Evolutionary conservation across 371 early-diverging fungal species (phyloP).

Genomic region (Smittium mucronatum): DNA sequence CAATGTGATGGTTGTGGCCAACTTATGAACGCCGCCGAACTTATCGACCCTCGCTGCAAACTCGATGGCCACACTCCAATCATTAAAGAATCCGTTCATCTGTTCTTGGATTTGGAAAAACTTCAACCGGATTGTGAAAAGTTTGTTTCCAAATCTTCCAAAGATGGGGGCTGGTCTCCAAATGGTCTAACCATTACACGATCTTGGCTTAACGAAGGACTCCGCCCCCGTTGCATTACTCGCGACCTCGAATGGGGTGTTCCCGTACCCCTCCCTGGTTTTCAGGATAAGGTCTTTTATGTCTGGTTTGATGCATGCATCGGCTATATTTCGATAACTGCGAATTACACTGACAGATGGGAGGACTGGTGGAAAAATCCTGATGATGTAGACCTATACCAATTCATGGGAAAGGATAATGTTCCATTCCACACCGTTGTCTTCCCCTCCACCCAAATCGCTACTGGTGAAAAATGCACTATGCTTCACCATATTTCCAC

Average conservation of each 20-base stretch:
- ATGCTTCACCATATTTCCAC: conserved; percentile 85
- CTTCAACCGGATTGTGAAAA: conserved; percentile 62
- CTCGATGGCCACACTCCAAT: conserved; percentile 74
- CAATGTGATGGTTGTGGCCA: conserved; percentile 98
- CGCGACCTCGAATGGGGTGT: conserved; percentile 99
- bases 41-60: conserved; percentile 92
- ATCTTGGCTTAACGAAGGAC: conserved; percentile 95
- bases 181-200: conserved; percentile 89
- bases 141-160: conserved; percentile 54
- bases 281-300: conserved; percentile 96
- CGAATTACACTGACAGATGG: conserved; percentile 87
- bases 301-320: conserved; percentile 99
- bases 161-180: conserved; percentile 71
- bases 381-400: conserved; percentile 84
- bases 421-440: conserved; percentile 99
- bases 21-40: conserved; percentile 85
- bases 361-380: conserved; percentile 98
- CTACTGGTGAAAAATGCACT: conserved; percentile 82
- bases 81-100: conserved; percentile 75
- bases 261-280: conserved; percentile 86
- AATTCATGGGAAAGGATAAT: conserved; percentile 99
- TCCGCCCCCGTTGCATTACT: conserved; percentile 95
- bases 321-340: conserved; percentile 95
- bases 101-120: conserved; percentile 81
- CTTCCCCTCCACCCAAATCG: conserved; percentile 89